A percentile compares a stretch with the other conserved stretches of the same genome.
Conservation (phyloP, 495 filamentous ascomycete genomes). For the Podospora didyma region DNA sequence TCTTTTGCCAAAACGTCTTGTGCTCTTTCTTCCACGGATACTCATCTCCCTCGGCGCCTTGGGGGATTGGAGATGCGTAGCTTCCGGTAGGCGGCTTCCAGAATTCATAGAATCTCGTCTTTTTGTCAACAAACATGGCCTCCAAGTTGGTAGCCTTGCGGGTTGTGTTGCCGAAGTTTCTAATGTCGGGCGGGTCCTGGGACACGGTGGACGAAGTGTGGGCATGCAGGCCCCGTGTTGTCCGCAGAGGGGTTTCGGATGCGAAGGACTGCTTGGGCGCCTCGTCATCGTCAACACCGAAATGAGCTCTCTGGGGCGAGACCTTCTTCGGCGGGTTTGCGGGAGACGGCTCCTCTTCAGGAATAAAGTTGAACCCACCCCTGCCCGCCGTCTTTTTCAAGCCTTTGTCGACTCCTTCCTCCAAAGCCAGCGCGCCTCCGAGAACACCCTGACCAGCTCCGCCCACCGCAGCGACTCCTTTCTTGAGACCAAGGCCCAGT, state of each 20-base stretch:
- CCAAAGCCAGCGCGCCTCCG: constrained; percentile 52
- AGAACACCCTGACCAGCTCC: constrained; percentile 36
- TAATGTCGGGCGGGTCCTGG: constrained; percentile 30
- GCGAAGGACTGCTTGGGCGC: constrained; percentile 28
- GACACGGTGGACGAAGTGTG: constrained; percentile 31
- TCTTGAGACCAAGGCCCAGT: constrained; percentile 34
- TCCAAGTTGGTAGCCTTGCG: constrained; percentile 40
- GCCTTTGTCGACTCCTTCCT: constrained; percentile 57
- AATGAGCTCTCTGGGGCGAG: constrained; percentile 19
- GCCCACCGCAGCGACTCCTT: constrained; percentile 34
- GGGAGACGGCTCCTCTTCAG: constrained; percentile 1
- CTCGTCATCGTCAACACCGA: constrained; percentile 18
- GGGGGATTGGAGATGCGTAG: constrained; percentile 50
- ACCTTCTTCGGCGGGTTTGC: constrained; percentile 17
- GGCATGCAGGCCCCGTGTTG: constrained; percentile 23
- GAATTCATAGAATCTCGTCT: constrained; percentile 48
- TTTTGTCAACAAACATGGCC: constrained; percentile 38
- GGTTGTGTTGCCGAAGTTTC: constrained; percentile 38
- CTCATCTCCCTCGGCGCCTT: constrained; percentile 39
- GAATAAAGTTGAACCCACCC: constrained; percentile 47
- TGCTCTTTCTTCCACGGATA: constrained; percentile 37
- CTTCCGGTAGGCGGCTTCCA: constrained; percentile 51
- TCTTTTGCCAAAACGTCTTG: constrained; percentile 39
- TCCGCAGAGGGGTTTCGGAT: constrained; percentile 23
- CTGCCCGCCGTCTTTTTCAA: constrained; percentile 43